Base-by-base conservation (phyloP, 2,329 filamentous ascomycete species). In the Fusarium siculi region DNA sequence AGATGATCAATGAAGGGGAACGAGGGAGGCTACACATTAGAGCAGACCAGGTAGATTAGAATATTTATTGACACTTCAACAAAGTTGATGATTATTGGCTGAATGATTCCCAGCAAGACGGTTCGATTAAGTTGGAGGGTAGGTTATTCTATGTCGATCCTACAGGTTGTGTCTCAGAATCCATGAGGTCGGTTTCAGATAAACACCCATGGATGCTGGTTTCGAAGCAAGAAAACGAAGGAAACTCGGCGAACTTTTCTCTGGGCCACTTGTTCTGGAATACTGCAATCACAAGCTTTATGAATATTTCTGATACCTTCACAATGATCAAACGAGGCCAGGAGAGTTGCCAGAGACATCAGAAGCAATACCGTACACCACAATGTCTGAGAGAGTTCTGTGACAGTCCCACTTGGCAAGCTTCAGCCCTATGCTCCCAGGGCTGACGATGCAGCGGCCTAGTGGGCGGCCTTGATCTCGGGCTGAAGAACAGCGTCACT, bases 341-440 rank as follows among this genome's bases (percentile, higher is more conserved):
- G 25, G 10, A 49, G 42, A 47, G 36, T 58, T 50, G 30, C 32
- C 32, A 50, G 30, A 19, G 19, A 21, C 40, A n/a, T 15, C 49
- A 64, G 28, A 65, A 54, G 43, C 39, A 71, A 55, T 28, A 34
- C 30, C 30, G 46, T 18, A 61, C 43, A 28, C 39, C 55, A 62
- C 21, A 30, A 57, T 64, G 53, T 28, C 32, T 32, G 25, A 53
- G 50, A 60, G 36, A 32, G 47, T 62, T 42, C 53, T n/a, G 32
- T 57, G 54, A 49, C 42, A 69, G 68, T 73, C 72, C 66, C 72
- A 73, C 69, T 70, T 62, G 66, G 40, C 46, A 70, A 74, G 54
- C 63, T 70, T 75, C 73, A 74, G 73, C 73, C 73, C 72, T 74
- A 74, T 47, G 52, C 32, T 55, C 50, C 63, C 65, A 59, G 68